These are phyloP conservation scores for Rhodomyrtus psidioides DNA, from an alignment of 441 rosid species.

Conservation along the genomic window DNA sequence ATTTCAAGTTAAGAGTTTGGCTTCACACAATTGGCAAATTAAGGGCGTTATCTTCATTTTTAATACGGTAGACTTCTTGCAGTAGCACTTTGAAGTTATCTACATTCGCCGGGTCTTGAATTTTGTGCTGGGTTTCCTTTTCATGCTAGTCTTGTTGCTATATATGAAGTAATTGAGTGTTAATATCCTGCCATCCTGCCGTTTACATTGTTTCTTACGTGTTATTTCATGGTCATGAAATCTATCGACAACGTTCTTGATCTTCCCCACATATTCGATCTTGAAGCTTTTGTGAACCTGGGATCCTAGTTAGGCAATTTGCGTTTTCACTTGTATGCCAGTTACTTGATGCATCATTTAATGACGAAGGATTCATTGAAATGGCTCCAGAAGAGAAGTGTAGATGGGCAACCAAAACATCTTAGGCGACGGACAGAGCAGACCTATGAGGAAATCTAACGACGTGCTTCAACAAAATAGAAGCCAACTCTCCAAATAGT, in stretches of 20 bases:
- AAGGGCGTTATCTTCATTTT: neutral
- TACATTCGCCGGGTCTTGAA: neutral
- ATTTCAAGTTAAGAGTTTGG: too few species aligned
- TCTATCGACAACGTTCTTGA: slow-evolving; percentile 63
- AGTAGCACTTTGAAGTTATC: neutral
- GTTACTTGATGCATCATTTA: too few species aligned
- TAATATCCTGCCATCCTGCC: neutral
- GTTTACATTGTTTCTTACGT: neutral
- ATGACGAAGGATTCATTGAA: too few species aligned
- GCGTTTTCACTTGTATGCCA: too few species aligned
- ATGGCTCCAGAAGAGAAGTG: too few species aligned
- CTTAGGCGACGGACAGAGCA: too few species aligned
- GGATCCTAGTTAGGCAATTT: too few species aligned
- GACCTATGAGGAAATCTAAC: too few species aligned
- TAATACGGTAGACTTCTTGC: neutral
- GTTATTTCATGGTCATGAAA: slow-evolving; percentile 67
- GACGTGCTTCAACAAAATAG: too few species aligned
- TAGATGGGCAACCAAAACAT: too few species aligned
- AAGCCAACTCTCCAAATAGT: too few species aligned
- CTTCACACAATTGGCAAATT: neutral
- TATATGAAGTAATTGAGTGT: neutral
- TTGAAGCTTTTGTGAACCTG: slow-evolving; percentile 55
- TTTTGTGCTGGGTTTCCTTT: neutral
- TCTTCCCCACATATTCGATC: slow-evolving; percentile 72
- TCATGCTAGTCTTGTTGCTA: neutral